Evolutionary conservation across 345 rosid genomes (phyloP).

Genomic region (Ceriops decandra): DNA sequence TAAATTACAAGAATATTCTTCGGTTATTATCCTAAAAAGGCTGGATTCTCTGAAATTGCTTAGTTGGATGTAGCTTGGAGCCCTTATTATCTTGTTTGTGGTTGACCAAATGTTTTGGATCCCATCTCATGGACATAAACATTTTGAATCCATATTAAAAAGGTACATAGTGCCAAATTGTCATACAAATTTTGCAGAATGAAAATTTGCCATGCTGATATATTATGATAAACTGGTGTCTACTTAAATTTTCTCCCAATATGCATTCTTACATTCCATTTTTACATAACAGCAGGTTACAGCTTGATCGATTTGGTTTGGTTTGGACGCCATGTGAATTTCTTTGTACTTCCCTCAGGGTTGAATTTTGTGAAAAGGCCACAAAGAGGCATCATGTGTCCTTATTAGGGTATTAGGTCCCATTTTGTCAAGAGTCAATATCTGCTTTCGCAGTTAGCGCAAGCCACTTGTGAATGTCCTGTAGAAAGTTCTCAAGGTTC

Average conservation of each 20-base stretch:
- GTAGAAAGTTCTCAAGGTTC: no score
- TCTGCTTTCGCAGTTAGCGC: no score
- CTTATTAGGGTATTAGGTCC: no score
- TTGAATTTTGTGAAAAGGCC: no score
- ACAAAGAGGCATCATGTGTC: no score
- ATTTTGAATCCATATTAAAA: conserved; percentile 14
- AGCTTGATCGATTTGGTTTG: background rate
- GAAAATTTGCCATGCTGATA: conserved; percentile 29
- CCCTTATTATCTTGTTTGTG: conserved; percentile 19
- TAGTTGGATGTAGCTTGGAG: conserved; percentile 43
- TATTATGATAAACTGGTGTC: background rate
- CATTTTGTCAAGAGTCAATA: no score
- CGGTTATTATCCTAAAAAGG: background rate
- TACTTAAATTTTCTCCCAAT: background rate
- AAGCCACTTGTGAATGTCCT: no score
- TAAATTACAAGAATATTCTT: conserved; percentile 33
- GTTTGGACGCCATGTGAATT: conserved; percentile 7
- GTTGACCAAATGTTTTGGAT: conserved; percentile 40
- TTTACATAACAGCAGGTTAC: background rate
- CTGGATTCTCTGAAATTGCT: conserved; percentile 30
- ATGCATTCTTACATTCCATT: background rate
- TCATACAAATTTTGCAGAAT: conserved; percentile 39
- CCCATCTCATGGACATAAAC: conserved; percentile 35
- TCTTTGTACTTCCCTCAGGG: no score
- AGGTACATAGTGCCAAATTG: conserved; percentile 32